Evolutionary conservation across 331 rosid genomes (phyloP).

Genomic region (Spiraea crenata): DNA sequence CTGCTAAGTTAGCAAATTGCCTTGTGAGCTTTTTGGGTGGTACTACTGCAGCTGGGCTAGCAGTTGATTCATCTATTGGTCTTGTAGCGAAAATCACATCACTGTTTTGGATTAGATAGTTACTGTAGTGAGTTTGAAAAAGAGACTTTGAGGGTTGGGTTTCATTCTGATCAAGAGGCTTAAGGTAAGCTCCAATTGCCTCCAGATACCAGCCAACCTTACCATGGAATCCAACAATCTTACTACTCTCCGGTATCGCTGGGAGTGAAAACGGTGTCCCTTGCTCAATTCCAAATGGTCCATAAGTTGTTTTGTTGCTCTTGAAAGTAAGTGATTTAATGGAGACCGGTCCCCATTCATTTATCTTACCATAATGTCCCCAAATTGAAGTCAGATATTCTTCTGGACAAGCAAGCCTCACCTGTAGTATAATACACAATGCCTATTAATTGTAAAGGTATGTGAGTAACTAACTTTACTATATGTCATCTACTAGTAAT

Average conservation of each 20-base stretch:
- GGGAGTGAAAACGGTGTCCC: constrained; percentile 71
- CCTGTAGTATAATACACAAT: constrained; percentile 36
- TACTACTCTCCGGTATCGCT: constrained; percentile 41
- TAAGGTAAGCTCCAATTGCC: constrained; percentile 66
- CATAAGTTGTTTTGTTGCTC: constrained; percentile 60
- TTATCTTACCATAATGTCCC: constrained; percentile 66
- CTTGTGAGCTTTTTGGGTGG: constrained; percentile 19
- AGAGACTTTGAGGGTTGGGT: constrained; percentile 32
- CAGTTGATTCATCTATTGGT: constrained; percentile 50
- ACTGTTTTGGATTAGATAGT: constrained; percentile 63
- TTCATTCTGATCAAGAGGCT: constrained; percentile 33
- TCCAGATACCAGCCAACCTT: constrained; percentile 65
- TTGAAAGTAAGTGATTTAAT: constrained; percentile 62
- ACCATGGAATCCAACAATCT: constrained; percentile 88
- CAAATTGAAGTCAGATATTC: constrained; percentile 65
- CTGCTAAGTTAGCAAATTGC: constrained; percentile 33
- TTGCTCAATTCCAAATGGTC: constrained; percentile 66
- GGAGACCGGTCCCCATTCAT: constrained; percentile 40
- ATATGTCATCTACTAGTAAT: background rate
- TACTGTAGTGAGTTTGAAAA: constrained; percentile 34
- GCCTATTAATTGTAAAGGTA: background rate
- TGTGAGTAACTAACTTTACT: background rate
- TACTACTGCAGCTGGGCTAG: constrained; percentile 15
- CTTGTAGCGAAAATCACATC: constrained; percentile 74
- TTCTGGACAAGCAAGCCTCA: constrained; percentile 66